Conservation (phyloP, 176 grass and related monocot genomes). For the Poa annua region DNA sequence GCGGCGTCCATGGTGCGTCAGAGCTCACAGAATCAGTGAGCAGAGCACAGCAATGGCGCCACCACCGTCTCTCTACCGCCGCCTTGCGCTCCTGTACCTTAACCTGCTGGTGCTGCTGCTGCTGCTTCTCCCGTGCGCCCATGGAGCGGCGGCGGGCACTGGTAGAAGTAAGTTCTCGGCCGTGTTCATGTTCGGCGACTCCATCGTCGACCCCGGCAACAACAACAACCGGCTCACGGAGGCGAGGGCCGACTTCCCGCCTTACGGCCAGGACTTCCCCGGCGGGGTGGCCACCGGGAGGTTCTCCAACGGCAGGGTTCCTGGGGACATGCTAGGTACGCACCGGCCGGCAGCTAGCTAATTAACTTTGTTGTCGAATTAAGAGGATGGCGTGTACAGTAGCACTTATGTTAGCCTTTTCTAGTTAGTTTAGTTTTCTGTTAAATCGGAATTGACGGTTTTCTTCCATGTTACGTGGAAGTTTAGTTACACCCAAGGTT, state of each 20-base stretch:
- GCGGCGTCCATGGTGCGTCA: background rate
- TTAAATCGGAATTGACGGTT: no score
- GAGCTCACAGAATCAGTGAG: background rate
- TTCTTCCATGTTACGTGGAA: no score
- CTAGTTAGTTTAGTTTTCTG: no score
- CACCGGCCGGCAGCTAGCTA: background rate
- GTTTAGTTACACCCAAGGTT: background rate
- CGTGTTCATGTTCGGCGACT: constrained; percentile 55
- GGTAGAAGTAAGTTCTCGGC: background rate
- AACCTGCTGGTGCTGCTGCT: background rate
- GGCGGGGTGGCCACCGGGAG: constrained; percentile 44
- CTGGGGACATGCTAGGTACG: constrained; percentile 50
- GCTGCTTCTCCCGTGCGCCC: background rate
- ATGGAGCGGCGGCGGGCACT: background rate
- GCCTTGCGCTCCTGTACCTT: no score
- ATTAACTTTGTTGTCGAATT: no score
- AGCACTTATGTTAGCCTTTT: background rate
- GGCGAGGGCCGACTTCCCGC: constrained; percentile 59
- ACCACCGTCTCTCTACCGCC: background rate
- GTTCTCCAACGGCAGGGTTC: constrained; percentile 57
- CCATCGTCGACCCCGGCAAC: constrained; percentile 56
- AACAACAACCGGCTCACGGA: constrained; percentile 48
- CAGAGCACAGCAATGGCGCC: background rate
- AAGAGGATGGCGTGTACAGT: no score
- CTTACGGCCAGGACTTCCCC: constrained; percentile 56